Base-by-base conservation (phyloP, 495 filamentous ascomycete species). In the Terfezia boudieri region DNA sequence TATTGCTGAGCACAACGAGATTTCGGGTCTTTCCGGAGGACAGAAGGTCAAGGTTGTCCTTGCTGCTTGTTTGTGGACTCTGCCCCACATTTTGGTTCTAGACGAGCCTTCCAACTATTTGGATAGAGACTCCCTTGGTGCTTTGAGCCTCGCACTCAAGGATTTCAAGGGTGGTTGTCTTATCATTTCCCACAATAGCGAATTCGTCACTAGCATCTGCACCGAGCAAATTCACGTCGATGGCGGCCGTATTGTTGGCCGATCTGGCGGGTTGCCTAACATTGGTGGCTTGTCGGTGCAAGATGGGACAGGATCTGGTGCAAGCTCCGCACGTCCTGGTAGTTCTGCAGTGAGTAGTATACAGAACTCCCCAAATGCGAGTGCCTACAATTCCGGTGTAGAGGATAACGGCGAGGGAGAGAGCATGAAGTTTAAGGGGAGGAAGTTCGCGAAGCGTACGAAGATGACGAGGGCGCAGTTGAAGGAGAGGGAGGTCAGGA, bases 71-170 rank as follows among this genome's bases (percentile, higher is more conserved):
- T 90, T 94, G 86, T 94, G 88, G 90, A 94, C 94, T 70, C 96
- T 94, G 73, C 90, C 90, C 0, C 90, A 98, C 72, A 71, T 98
- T 57, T 78, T 98, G 52, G 90, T 98, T 16, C 82, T 98, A 14
- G 90, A 98, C 77, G 90, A 98, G 70, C 90, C 90, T 36, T 96
- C 90, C 69, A 98, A 98, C 74, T 98, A 94, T 76, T 78, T 98
- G 71, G 90, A 98, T 61, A 86, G 90, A 60, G 92, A 98, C 71
- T 92, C 86, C 0, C 80, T 98, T 9, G 90, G 90, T 61, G 90
- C 89, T 66, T 73, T 98, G 54, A 88, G 90, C 17, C 88, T 93
- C 37, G 90, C 90, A 55, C 95, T 98, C 65, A 84, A 86, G 58
- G 90, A 98, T 65, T 98, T 87, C 77, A 89, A 85, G 69, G 90